Evolutionary conservation across 2,329 filamentous ascomycete genomes (phyloP).

Genomic region (Stagonosporopsis rhizophila): DNA sequence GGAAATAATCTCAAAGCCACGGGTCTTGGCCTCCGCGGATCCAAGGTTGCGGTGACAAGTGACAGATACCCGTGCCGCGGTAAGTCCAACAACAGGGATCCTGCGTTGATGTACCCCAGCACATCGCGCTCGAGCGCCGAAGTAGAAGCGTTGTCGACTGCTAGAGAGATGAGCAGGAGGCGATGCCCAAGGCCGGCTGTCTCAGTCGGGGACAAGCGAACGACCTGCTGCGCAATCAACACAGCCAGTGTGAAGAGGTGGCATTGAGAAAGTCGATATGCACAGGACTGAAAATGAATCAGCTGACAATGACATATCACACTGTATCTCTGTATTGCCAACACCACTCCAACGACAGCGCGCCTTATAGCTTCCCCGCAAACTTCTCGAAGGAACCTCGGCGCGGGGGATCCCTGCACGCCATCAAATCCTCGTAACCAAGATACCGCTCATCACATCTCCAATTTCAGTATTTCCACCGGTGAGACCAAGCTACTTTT

Average conservation of each 20-base stretch:
- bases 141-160: neutral
- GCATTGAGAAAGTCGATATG: no score
- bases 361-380: constrained; percentile 9
- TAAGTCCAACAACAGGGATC: neutral
- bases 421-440: neutral
- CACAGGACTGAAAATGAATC: neutral
- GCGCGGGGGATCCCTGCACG: constrained; percentile 14
- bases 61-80: constrained; percentile 6
- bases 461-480: constrained; percentile 7
- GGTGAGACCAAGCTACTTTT: constrained; percentile 4
- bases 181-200: neutral
- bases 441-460: neutral
- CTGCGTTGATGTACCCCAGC: neutral
- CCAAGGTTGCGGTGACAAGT: constrained; percentile 2
- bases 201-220: neutral
- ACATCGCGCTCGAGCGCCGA: constrained; percentile 1
- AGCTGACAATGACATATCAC: neutral
- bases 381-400: constrained; percentile 1
- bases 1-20: neutral
- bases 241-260: neutral
- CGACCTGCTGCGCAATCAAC: neutral
- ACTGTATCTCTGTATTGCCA: neutral
- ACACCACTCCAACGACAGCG: neutral
- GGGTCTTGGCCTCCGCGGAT: neutral
- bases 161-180: constrained; percentile 3